These are phyloP conservation scores for Neofusicoccum umdonicola DNA, from an alignment of 2,329 filamentous ascomycete species.

Conservation along the genomic window DNA sequence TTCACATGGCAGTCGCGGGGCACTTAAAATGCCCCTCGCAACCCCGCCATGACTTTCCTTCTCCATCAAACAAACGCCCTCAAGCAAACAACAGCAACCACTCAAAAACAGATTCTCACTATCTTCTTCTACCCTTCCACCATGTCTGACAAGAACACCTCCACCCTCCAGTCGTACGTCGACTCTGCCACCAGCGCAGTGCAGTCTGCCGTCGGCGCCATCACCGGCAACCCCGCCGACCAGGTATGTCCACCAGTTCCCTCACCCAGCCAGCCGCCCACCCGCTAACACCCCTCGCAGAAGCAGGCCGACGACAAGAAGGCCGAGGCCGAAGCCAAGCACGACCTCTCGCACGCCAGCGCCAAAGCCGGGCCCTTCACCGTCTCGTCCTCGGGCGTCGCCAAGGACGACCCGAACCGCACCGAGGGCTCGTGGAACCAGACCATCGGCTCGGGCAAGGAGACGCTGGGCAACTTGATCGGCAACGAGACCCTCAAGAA, in stretches of 20 bases:
- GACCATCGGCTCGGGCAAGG: constrained; percentile 82
- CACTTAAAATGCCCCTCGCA: background rate
- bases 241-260: constrained; percentile 44
- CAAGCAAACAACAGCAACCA: background rate
- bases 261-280: background rate
- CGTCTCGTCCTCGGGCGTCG: constrained; percentile 67
- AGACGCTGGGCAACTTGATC: constrained; percentile 70
- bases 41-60: background rate
- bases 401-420: constrained; percentile 71
- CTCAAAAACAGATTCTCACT: no score
- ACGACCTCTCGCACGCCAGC: constrained; percentile 72
- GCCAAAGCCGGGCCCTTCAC: constrained; percentile 71
- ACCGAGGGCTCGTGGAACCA: constrained; percentile 78
- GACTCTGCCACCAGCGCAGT: constrained; percentile 69
- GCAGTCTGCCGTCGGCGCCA: constrained; percentile 67
- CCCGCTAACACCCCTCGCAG: constrained; percentile 36
- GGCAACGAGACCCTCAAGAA: constrained; percentile 75
- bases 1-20: background rate
- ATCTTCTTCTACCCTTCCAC: constrained; percentile 18
- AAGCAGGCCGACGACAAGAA: constrained; percentile 63
- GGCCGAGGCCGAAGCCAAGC: constrained; percentile 62
- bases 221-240: constrained; percentile 71
- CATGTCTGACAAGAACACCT: constrained; percentile 61
- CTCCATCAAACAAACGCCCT: background rate
- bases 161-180: constrained; percentile 68